Percentiles rank a stretch among this genome's conserved stretches.
Conservation (phyloP, 441 rosid genomes). For the Gossypium aridum region DNA sequence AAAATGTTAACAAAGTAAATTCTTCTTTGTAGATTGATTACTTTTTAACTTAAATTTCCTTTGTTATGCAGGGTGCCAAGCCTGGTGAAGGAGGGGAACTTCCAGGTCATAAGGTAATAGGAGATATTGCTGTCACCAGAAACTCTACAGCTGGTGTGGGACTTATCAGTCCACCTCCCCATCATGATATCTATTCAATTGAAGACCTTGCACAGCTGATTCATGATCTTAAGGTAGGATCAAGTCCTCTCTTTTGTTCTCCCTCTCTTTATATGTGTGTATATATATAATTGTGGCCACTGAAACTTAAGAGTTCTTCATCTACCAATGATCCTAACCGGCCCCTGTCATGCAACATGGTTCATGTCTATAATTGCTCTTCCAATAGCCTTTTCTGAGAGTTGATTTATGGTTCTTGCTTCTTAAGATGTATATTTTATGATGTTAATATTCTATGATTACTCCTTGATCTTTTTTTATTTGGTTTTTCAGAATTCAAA, state of each 20-base stretch:
- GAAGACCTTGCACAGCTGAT: conserved; percentile 99
- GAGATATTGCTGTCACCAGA: conserved; percentile 96
- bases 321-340: background rate
- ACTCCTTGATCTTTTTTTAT: background rate
- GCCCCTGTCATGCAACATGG: background rate
- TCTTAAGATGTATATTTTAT: background rate
- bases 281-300: background rate
- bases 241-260: background rate
- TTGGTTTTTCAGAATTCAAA: conserved; percentile 70
- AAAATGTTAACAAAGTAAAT: conserved; percentile 22
- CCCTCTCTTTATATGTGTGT: background rate
- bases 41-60: conserved; percentile 17
- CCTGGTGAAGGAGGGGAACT: conserved; percentile 99
- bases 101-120: conserved; percentile 99
- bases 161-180: conserved; percentile 99
- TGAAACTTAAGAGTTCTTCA: background rate
- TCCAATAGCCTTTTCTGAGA: background rate
- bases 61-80: conserved; percentile 82
- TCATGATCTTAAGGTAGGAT: conserved; percentile 92
- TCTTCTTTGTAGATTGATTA: conserved; percentile 10
- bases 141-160: conserved; percentile 99
- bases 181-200: conserved; percentile 98
- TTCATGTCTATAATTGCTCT: background rate
- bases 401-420: background rate
- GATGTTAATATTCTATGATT: background rate